These are phyloP conservation scores for Sclerotinia minor DNA, from an alignment of 2,329 filamentous ascomycete species.

Conservation along the genomic window DNA sequence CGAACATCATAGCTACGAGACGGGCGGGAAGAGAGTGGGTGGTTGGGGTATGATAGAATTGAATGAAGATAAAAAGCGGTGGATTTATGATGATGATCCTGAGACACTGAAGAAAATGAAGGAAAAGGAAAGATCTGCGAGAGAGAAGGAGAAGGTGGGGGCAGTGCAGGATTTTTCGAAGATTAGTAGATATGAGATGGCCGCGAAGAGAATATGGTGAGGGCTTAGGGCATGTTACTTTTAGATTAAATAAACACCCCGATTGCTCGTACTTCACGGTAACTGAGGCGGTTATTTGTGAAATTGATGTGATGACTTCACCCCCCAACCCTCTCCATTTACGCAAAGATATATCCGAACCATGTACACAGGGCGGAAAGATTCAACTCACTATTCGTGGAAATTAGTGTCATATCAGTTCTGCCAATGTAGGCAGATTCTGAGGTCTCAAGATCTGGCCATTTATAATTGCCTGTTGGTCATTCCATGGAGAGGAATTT, in stretches of 20 bases:
- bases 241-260: neutral
- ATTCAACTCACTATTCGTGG: no score
- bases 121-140: conserved; percentile 63
- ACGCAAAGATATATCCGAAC: neutral
- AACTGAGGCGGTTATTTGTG: neutral
- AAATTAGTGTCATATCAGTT: no score
- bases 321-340: no score
- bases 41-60: conserved; percentile 86
- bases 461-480: no score
- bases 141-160: conserved; percentile 52
- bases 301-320: neutral
- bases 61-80: conserved; percentile 78
- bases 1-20: conserved; percentile 60
- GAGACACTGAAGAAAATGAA: conserved; percentile 64
- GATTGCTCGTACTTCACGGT: neutral
- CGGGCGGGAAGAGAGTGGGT: conserved; percentile 73
- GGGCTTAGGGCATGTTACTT: neutral
- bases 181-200: conserved; percentile 87
- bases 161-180: conserved; percentile 60
- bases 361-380: no score
- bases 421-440: no score
- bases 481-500: no score
- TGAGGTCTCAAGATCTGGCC: no score
- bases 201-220: conserved; percentile 94
- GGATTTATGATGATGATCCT: conserved; percentile 83